Evolutionary conservation across 371 early-diverging fungal species (phyloP).

Genomic region (Mucor plumbeus): DNA sequence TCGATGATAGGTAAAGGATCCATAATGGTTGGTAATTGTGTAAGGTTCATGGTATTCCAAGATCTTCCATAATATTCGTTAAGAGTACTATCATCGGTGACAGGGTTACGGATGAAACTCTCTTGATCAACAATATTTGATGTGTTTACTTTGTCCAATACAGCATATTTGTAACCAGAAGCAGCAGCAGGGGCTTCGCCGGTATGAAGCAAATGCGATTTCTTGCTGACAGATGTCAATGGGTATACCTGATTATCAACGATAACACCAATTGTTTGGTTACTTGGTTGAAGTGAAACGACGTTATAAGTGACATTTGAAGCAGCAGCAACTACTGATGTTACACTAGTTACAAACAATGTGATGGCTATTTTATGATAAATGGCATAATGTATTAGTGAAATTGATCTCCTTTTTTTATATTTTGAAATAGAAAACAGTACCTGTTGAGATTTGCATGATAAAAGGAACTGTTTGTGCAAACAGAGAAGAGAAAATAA

Average conservation of each 20-base stretch:
- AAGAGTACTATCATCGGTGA: not conserved
- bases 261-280: conserved; percentile 18
- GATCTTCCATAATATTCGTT: conserved; percentile 29
- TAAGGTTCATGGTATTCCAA: conserved; percentile 21
- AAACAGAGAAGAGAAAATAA: too few relatives aligned
- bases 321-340: not conserved
- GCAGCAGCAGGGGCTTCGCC: conserved; percentile 21
- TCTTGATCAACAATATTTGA: conserved; percentile 17
- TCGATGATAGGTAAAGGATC: conserved; percentile 21
- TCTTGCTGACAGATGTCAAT: not conserved
- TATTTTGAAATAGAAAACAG: too few relatives aligned
- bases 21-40: conserved; percentile 11
- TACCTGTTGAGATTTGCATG: too few relatives aligned
- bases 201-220: conserved; percentile 14
- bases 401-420: too few relatives aligned
- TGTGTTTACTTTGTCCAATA: not conserved
- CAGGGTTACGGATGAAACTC: conserved; percentile 19
- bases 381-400: too few relatives aligned
- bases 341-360: not conserved
- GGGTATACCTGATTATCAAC: conserved; percentile 22
- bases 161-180: conserved; percentile 18
- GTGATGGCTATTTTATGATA: not conserved
- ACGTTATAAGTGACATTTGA: conserved; percentile 24
- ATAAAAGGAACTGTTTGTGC: too few relatives aligned
- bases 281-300: conserved; percentile 2